Evolutionary conservation across 371 early-diverging fungal species (phyloP).

Genomic region (Haplosporangium sp.): DNA sequence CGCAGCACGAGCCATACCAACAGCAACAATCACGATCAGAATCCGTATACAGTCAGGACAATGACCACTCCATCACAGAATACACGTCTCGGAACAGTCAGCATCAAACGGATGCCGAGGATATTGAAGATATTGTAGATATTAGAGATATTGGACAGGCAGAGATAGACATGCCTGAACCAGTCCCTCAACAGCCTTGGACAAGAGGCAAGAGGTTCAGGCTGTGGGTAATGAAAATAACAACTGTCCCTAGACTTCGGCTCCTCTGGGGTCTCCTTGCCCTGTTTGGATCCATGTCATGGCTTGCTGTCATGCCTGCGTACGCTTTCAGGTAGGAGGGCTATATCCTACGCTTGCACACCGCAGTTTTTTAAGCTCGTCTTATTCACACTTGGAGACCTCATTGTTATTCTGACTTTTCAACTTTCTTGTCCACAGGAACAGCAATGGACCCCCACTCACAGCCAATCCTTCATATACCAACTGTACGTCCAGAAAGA

Average conservation of each 20-base stretch:
- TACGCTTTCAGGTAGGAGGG: conserved; percentile 46
- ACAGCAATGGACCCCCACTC: conserved; percentile 22
- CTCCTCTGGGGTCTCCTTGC: conserved; percentile 40
- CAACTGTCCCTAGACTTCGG: conserved; percentile 33
- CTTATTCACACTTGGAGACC: background rate
- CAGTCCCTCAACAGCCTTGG: conserved; percentile 1
- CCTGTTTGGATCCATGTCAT: conserved; percentile 33
- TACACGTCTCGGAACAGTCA: background rate
- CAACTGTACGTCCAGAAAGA: conserved; percentile 22
- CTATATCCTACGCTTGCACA: background rate
- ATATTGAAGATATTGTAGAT: background rate
- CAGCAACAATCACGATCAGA: background rate
- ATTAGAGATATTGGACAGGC: background rate
- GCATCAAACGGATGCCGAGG: background rate
- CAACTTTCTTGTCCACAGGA: conserved; percentile 8
- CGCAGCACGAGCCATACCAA: background rate
- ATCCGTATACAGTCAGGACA: background rate
- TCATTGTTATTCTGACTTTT: background rate
- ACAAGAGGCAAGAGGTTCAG: conserved; percentile 30
- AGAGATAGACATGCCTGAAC: conserved; percentile 2
- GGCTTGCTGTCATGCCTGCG: conserved; percentile 50
- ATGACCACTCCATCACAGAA: background rate
- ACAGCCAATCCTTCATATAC: conserved; percentile 24
- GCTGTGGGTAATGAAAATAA: conserved; percentile 25
- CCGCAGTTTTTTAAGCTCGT: background rate